These are phyloP conservation scores for Phytopythium litorale DNA, from an alignment of 352 stramenopile species.

Conservation along the genomic window DNA sequence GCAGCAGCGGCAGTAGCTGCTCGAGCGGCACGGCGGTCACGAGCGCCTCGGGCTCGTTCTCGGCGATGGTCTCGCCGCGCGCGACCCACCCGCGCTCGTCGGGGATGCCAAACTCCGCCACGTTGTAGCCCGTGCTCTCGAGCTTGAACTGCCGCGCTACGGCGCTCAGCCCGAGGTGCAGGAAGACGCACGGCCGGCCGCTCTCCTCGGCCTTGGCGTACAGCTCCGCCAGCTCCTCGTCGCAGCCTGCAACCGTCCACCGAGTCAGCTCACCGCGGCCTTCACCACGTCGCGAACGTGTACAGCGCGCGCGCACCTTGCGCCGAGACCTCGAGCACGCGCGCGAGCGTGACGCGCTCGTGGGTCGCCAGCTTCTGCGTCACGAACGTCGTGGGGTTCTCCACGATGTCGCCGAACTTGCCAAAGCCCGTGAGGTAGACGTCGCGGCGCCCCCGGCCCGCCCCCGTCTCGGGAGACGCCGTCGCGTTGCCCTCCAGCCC, in stretches of 20 bases:
- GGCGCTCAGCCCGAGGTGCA: conserved; percentile 71
- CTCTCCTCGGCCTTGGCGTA: conserved; percentile 31
- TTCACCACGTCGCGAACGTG: too few relatives aligned
- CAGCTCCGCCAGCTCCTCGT: conserved; percentile 21
- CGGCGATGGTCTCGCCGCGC: conserved; percentile 43
- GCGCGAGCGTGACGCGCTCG: conserved; percentile 55
- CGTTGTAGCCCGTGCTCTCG: conserved; percentile 74
- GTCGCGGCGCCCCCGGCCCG: conserved; percentile 26
- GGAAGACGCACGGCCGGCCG: conserved; percentile 49
- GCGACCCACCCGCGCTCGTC: conserved; percentile 71
- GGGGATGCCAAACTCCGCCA: conserved; percentile 77
- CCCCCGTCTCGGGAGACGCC: background rate
- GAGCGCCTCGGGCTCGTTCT: conserved; percentile 39
- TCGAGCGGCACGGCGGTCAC: conserved; percentile 54
- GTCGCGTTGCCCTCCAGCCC: conserved; percentile 8
- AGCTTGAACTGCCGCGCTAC: conserved; percentile 41
- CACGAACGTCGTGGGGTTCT: conserved; percentile 76
- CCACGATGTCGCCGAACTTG: conserved; percentile 77
- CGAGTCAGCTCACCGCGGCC: background rate
- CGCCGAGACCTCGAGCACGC: conserved; percentile 71
- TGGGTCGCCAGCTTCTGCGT: conserved; percentile 49
- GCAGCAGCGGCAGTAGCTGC: conserved; percentile 40
- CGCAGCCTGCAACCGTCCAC: conserved; percentile 15
- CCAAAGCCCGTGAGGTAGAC: conserved; percentile 84
- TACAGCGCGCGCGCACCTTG: conserved; percentile 20